Conservation (phyloP, 257 asterid species). For the Agastache rugosa region DNA sequence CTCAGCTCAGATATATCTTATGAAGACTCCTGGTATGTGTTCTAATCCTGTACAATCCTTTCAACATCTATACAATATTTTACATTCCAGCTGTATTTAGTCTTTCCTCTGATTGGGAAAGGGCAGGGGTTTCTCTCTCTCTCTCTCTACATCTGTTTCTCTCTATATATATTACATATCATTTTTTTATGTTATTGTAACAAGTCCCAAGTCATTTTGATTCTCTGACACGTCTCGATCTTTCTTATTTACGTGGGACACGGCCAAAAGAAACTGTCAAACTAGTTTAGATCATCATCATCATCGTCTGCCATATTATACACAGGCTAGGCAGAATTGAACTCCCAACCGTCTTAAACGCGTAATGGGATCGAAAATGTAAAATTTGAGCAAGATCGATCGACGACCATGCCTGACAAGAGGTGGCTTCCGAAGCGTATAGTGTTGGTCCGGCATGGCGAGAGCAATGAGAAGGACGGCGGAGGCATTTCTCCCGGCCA, state of each 20-base stretch:
- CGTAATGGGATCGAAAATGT: too few species aligned
- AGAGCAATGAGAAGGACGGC: slow-evolving; percentile 52
- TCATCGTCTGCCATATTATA: neutral
- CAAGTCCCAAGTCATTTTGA: neutral
- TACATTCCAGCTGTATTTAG: slow-evolving; percentile 16
- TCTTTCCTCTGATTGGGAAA: neutral
- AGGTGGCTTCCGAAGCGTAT: slow-evolving; percentile 67
- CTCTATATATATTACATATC: too few species aligned
- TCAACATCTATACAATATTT: neutral
- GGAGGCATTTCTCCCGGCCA: slow-evolving; percentile 50
- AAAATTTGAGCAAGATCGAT: neutral
- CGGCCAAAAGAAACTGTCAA: slow-evolving; percentile 8
- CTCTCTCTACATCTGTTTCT: neutral
- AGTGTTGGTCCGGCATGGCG: slow-evolving; percentile 72
- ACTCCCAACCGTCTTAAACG: too few species aligned
- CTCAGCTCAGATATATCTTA: too few species aligned
- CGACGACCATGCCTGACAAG: neutral
- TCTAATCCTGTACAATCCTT: too few species aligned
- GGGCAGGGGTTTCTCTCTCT: neutral
- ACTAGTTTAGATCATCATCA: neutral
- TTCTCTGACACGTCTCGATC: neutral
- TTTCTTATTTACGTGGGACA: neutral
- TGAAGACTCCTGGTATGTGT: too few species aligned
- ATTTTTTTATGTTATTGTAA: neutral
- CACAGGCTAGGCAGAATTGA: neutral